A percentile compares a stretch with the other conserved stretches of the same genome.
Conservation (phyloP, 2,329 filamentous ascomycete genomes). For the Colletotrichum lindemuthianum region DNA sequence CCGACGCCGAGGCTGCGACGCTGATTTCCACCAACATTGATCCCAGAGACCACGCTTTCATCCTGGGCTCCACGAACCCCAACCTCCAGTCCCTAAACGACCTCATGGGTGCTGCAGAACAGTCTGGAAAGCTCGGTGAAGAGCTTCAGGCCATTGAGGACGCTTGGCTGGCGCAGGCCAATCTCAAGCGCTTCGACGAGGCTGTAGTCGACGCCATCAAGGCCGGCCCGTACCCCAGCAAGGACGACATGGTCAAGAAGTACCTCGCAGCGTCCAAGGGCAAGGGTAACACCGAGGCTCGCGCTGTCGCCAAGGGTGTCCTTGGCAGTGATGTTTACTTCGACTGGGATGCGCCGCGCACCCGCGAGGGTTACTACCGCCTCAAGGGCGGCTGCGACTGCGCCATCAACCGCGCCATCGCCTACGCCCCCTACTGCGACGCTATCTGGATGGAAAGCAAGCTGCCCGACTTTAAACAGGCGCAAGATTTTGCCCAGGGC, state of each 20-base stretch:
- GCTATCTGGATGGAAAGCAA: conserved; percentile 99
- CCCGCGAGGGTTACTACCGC: conserved; percentile 94
- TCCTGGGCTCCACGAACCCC: conserved; percentile 89
- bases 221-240: conserved; percentile 72
- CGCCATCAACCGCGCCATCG: conserved; percentile 88
- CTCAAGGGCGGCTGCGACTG: conserved; percentile 92
- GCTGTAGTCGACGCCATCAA: conserved; percentile 87
- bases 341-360: conserved; percentile 94
- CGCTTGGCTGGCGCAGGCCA: conserved; percentile 81
- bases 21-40: conserved; percentile 98
- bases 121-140: conserved; percentile 79
- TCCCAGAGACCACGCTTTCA: conserved; percentile 92
- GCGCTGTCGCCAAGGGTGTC: conserved; percentile 79
- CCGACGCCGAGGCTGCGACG: conserved; percentile 96
- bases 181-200: conserved; percentile 89
- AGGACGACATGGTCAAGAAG: conserved; percentile 71
- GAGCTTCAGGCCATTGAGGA: conserved; percentile 94
- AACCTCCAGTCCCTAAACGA: conserved; percentile 85
- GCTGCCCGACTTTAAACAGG: conserved; percentile 89
- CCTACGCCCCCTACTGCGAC: conserved; percentile 93
- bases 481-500: conserved; percentile 90
- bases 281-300: conserved; percentile 85
- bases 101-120: conserved; percentile 88
- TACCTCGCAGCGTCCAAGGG: conserved; percentile 78
- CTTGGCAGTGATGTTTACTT: conserved; percentile 87